Conservation (phyloP, 257 asterid species). For the Salvia rosmarinus region DNA sequence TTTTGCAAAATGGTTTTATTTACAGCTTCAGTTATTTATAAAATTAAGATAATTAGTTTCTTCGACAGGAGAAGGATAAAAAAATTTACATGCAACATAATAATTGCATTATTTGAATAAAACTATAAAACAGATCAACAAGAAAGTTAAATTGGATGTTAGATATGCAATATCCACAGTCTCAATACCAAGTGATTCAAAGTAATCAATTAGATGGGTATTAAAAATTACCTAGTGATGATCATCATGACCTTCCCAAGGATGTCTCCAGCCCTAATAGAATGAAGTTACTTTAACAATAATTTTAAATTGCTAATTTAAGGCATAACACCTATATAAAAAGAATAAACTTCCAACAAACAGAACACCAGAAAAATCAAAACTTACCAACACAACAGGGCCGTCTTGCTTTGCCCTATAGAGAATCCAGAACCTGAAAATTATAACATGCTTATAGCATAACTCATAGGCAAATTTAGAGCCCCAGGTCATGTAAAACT, state of each 20-base stretch:
- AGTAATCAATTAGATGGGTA: conserved; percentile 3
- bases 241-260: conserved; percentile 94
- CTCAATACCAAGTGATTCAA: background rate
- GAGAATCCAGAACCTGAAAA: conserved; percentile 83
- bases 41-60: background rate
- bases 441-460: conserved; percentile 8
- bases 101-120: background rate
- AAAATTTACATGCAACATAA: background rate
- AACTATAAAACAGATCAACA: background rate
- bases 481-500: conserved; percentile 12
- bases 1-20: background rate
- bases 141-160: conserved; percentile 10
- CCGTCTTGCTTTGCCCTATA: conserved; percentile 94
- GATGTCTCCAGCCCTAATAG: conserved; percentile 91
- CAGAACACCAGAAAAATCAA: background rate
- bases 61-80: background rate
- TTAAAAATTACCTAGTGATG: conserved; percentile 62
- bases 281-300: conserved; percentile 34
- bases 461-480: background rate
- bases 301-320: conserved; percentile 23
- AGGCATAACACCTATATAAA: conserved; percentile 9
- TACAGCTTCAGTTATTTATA: background rate
- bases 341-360: conserved; percentile 22
- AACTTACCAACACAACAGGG: conserved; percentile 86
- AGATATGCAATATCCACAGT: background rate